Evolutionary conservation across 2,329 filamentous ascomycete genomes (phyloP), one percentile per base, ranked within the genome.

Genomic region (Diaporthe sp.): DNA sequence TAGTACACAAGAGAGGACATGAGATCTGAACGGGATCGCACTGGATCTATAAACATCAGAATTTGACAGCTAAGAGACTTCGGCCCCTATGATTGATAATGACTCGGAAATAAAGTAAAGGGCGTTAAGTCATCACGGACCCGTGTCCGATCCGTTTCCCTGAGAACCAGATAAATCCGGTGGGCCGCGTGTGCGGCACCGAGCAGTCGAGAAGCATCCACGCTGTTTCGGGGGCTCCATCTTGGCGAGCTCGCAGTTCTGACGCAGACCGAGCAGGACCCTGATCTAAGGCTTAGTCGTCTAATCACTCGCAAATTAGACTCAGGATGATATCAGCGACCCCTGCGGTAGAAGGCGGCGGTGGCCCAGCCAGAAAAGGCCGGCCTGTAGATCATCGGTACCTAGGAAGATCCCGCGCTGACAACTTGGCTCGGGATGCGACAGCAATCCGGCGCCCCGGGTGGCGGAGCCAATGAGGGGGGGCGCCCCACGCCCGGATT

Each of bases 171-270:
- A 7, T 37, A 68, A 68, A 68, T 51, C 62, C 62, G 62, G 46
- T 39, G 62, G 44, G 44, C 28, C 46, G 44, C 44, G 6, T 37
- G 44, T 51, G 62, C 62, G 62, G 19, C 28, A 9, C 62, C 62
- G 62, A 68, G 44, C 44, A 17, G 44, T 51, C 62, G 44, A 37
- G 44, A 53, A 68, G 62, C 44, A 12, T 51, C 44, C 19, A 22
- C 62, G 62, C 62, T 68, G 62, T 68, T 44, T 68, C 44, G 62
- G 62, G 60, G 62, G 44, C 31, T 49, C 22, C 62, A 49, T 51
- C 62, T 68, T 68, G 62, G 62, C 62, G 44, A 51, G 62, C 62
- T 67, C 44, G 62, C 62, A 68, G 62, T 51, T 37, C 46, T 67
- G 42, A 67, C 42, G n/a, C 61, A 51, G 61, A 51, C 61, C 61